These are phyloP conservation scores for Syzygium oleosum DNA, from an alignment of 345 rosid genomes.

Conservation along the genomic window DNA sequence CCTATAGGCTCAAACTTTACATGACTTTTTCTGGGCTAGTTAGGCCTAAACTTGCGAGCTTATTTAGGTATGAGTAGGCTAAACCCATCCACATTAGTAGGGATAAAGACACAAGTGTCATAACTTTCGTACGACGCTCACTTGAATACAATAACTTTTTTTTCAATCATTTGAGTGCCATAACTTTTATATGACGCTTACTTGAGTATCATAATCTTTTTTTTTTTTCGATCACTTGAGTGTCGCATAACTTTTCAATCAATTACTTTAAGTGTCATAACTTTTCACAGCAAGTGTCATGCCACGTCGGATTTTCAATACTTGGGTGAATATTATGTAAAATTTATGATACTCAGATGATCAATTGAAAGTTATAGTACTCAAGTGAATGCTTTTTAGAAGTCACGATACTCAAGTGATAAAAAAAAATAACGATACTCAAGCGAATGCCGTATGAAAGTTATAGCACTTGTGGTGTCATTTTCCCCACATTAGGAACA, in stretches of 20 bases:
- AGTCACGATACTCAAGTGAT: background rate
- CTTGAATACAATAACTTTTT: background rate
- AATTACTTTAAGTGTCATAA: background rate
- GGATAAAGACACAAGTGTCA: rapidly evolving
- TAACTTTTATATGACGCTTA: background rate
- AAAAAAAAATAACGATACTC: background rate
- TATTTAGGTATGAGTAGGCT: background rate
- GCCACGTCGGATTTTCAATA: rapidly evolving
- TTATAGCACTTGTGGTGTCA: background rate
- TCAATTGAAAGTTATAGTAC: rapidly evolving
- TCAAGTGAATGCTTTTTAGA: background rate
- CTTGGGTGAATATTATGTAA: too few relatives aligned
- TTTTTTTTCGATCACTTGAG: background rate
- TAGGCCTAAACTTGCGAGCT: background rate
- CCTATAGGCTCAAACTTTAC: background rate
- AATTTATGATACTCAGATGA: background rate
- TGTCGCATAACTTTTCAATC: background rate
- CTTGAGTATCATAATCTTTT: background rate
- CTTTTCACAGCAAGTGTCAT: background rate
- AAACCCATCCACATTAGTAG: background rate
- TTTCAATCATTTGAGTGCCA: background rate
- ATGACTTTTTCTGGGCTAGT: background rate
- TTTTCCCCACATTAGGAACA: background rate
- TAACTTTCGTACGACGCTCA: rapidly evolving
- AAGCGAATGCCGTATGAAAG: rapidly evolving